Evolutionary conservation across 2,329 filamentous ascomycete genomes (phyloP).

Genomic region (Xylaria hypoxylon): DNA sequence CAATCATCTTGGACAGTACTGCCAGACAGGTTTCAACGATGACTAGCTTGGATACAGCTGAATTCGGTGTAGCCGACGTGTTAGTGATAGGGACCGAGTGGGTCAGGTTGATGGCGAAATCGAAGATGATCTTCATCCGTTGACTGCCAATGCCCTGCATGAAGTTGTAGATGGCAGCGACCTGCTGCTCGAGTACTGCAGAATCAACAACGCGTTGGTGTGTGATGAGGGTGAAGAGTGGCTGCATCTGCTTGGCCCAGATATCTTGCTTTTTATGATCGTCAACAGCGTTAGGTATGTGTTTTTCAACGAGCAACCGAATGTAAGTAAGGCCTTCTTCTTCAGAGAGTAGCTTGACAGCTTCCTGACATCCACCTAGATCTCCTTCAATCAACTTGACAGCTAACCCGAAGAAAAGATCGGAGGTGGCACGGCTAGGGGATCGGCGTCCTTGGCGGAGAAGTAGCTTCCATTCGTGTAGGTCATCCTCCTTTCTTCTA

Average conservation of each 20-base stretch:
- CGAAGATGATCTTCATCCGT: slow-evolving; percentile 24
- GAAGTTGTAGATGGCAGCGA: slow-evolving; percentile 52
- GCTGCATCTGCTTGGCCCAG: slow-evolving; percentile 48
- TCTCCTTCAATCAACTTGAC: slow-evolving; percentile 50
- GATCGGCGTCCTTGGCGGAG: slow-evolving; percentile 29
- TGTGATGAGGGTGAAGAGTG: slow-evolving; percentile 53
- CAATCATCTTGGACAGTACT: slow-evolving; percentile 52
- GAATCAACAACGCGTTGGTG: slow-evolving; percentile 53
- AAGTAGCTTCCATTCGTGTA: slow-evolving; percentile 56
- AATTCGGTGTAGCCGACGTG: not conserved
- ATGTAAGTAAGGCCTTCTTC: slow-evolving; percentile 50
- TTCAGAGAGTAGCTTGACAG: slow-evolving; percentile 46
- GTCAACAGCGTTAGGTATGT: slow-evolving; percentile 34
- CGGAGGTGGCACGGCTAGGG: slow-evolving; percentile 15
- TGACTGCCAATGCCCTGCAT: slow-evolving; percentile 42
- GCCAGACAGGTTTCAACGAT: slow-evolving; percentile 49
- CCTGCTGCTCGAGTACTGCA: slow-evolving; percentile 54
- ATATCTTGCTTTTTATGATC: slow-evolving; percentile 29
- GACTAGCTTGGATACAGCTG: slow-evolving; percentile 37
- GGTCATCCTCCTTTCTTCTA: slow-evolving; percentile 35
- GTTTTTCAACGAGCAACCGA: slow-evolving; percentile 42
- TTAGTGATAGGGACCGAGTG: not conserved
- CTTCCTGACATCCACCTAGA: slow-evolving; percentile 47
- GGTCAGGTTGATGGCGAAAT: slow-evolving; percentile 17
- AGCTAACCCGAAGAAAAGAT: slow-evolving; percentile 50